These are phyloP conservation scores for Brassica hybrid DNA, from an alignment of 441 rosid species.

Conservation along the genomic window DNA sequence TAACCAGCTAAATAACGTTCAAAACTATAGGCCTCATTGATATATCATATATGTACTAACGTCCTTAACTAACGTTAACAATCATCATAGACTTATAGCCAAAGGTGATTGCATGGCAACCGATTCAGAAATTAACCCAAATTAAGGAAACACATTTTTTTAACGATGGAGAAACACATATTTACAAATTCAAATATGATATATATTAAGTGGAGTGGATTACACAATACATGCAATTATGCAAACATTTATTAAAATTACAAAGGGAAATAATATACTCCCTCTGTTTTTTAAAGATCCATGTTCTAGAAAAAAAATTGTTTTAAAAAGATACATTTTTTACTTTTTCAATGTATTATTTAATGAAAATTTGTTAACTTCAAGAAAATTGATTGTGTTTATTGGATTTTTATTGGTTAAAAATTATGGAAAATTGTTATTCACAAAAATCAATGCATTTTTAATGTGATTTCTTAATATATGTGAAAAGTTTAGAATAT, in stretches of 20 bases:
- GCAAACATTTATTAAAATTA: slow-evolving; percentile 17
- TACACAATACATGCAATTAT: slow-evolving; percentile 40
- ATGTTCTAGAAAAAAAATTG: too few relatives aligned
- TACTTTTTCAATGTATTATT: too few relatives aligned
- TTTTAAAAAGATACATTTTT: too few relatives aligned
- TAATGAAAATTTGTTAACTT: too few relatives aligned
- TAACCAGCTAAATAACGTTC: not conserved
- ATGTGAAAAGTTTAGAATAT: too few relatives aligned
- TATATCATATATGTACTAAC: not conserved
- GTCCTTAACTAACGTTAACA: slow-evolving; percentile 27
- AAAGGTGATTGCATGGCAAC: slow-evolving; percentile 17
- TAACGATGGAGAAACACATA: not conserved
- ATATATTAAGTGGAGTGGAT: slow-evolving; percentile 17
- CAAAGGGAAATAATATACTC: slow-evolving; percentile 32
- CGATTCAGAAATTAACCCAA: not conserved
- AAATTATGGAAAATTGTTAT: too few relatives aligned
- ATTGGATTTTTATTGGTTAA: too few relatives aligned
- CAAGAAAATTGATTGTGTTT: too few relatives aligned
- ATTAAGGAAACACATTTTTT: not conserved
- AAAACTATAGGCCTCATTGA: slow-evolving; percentile 12
- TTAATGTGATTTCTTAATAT: too few relatives aligned
- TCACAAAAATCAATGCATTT: too few relatives aligned
- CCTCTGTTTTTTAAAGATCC: too few relatives aligned
- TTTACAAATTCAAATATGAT: not conserved
- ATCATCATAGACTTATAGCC: slow-evolving; percentile 21